These are phyloP conservation scores for Leptodermis oblonga DNA, from an alignment of 257 asterid species.

Conservation along the genomic window DNA sequence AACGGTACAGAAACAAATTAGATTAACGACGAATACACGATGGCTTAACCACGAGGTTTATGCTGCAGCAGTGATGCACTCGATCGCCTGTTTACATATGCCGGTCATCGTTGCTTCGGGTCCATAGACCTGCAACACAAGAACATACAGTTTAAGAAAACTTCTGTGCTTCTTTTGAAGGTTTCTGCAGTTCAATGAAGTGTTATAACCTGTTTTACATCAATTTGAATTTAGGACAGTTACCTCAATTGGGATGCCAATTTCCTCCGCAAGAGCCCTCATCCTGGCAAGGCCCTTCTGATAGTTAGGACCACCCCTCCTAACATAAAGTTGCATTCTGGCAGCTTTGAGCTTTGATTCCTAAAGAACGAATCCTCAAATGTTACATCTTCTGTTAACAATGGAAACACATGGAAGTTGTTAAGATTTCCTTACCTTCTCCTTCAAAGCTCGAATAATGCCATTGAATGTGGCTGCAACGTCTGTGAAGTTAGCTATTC, in stretches of 20 bases:
- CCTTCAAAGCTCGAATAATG: constrained; percentile 82
- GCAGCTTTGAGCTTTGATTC: constrained; percentile 95
- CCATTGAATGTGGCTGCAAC: constrained; percentile 94
- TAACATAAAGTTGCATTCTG: constrained; percentile 67
- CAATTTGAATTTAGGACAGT: not conserved
- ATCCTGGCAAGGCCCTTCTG: constrained; percentile 86
- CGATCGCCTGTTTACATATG: constrained; percentile 95
- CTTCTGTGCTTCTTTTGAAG: not conserved
- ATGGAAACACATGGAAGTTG: not conserved
- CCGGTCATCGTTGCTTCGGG: constrained; percentile 98
- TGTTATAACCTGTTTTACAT: no score
- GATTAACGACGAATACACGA: not conserved
- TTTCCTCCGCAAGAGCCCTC: constrained; percentile 86
- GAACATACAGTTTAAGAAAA: not conserved
- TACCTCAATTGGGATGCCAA: constrained; percentile 94
- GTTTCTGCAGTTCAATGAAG: not conserved
- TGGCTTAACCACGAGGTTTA: constrained; percentile 19
- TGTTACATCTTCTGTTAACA: not conserved
- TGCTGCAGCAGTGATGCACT: constrained; percentile 88
- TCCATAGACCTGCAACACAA: constrained; percentile 68
- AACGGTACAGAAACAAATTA: not conserved
- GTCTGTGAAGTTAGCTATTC: constrained; percentile 93
- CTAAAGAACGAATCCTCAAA: constrained; percentile 26
- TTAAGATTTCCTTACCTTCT: constrained; percentile 48
- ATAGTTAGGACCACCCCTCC: constrained; percentile 98